Evolutionary conservation across 192 early-diverging fungal genomes (phyloP).

Genomic region (Gamsiella multidivaricata): DNA sequence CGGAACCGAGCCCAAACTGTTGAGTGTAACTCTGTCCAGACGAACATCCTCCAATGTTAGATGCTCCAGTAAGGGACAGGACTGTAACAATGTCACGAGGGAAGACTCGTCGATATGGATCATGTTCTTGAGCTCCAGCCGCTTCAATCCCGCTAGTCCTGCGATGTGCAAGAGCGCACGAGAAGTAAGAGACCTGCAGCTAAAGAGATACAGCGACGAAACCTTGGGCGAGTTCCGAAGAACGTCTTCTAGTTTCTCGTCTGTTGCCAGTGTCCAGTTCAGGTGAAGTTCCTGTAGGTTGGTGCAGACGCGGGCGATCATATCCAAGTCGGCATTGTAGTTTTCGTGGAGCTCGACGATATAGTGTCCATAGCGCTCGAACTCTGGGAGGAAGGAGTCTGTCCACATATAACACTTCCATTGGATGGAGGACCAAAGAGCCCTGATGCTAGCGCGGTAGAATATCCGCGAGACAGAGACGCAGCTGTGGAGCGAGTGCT

Average conservation of each 20-base stretch:
- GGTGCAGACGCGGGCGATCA: conserved; percentile 32
- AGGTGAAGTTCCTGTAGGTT: conserved; percentile 40
- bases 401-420: conserved; percentile 30
- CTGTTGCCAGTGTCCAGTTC: conserved; percentile 29
- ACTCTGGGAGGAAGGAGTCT: conserved; percentile 32
- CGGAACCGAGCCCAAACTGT: conserved; percentile 18
- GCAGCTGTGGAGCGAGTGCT: conserved; percentile 26
- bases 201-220: conserved; percentile 24
- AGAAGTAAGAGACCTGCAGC: conserved; percentile 30
- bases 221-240: conserved; percentile 33
- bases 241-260: conserved; percentile 19
- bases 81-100: conserved; percentile 4
- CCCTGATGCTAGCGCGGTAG: conserved; percentile 30
- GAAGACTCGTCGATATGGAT: conserved; percentile 19
- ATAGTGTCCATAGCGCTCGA: conserved; percentile 45
- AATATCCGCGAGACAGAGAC: conserved; percentile 33
- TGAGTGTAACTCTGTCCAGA: conserved; percentile 16
- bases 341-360: conserved; percentile 41
- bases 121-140: conserved; percentile 40
- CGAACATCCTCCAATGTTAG: conserved; percentile 32
- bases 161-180: conserved; percentile 9
- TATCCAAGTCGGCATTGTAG: conserved; percentile 37
- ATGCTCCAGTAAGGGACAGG: conserved; percentile 37
- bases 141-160: conserved; percentile 4
- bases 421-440: conserved; percentile 30